Evolutionary conservation across 2,329 filamentous ascomycete genomes (phyloP).

Genomic region (Venturia asperata): DNA sequence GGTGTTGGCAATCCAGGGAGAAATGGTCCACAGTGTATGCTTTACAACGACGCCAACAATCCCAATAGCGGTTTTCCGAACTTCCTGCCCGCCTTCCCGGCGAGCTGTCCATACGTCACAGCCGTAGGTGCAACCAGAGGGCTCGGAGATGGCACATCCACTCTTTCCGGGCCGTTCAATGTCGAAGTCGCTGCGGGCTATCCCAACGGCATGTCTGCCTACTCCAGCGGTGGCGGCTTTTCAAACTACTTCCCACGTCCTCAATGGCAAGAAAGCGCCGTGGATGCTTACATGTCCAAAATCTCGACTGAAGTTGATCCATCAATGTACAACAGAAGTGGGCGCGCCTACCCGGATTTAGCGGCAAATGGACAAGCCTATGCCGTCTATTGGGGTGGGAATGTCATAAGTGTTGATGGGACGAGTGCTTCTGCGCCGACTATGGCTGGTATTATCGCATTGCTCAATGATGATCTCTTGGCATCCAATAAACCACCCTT

Average conservation of each 20-base stretch:
- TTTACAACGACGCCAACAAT: conserved; percentile 40
- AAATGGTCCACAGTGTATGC: conserved; percentile 30
- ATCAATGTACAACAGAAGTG: conserved; percentile 17
- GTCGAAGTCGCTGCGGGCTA: conserved; percentile 25
- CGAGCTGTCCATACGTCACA: conserved; percentile 44
- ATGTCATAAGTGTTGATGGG: conserved; percentile 10
- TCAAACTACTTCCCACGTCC: conserved; percentile 35
- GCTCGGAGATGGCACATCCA: conserved; percentile 23
- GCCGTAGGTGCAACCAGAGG: conserved; percentile 30
- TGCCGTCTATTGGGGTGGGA: conserved; percentile 12
- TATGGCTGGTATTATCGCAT: conserved; percentile 47
- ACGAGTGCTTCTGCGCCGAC: conserved; percentile 37
- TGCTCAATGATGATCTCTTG: conserved; percentile 52
- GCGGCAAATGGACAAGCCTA: conserved; percentile 18
- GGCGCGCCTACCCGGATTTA: conserved; percentile 20
- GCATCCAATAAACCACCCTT: conserved; percentile 38
- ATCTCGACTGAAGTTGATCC: conserved; percentile 27
- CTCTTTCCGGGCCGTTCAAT: conserved; percentile 6
- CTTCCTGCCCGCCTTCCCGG: conserved; percentile 42
- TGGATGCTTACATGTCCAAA: conserved; percentile 10
- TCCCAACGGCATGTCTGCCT: conserved; percentile 8
- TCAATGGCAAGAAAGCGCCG: conserved; percentile 11
- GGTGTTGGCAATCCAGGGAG: conserved; percentile 30
- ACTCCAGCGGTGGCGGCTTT: conserved; percentile 32
- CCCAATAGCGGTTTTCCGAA: conserved; percentile 36